These are phyloP conservation scores for Boechera stricta DNA, from an alignment of 345 rosid genomes.

Conservation along the genomic window DNA sequence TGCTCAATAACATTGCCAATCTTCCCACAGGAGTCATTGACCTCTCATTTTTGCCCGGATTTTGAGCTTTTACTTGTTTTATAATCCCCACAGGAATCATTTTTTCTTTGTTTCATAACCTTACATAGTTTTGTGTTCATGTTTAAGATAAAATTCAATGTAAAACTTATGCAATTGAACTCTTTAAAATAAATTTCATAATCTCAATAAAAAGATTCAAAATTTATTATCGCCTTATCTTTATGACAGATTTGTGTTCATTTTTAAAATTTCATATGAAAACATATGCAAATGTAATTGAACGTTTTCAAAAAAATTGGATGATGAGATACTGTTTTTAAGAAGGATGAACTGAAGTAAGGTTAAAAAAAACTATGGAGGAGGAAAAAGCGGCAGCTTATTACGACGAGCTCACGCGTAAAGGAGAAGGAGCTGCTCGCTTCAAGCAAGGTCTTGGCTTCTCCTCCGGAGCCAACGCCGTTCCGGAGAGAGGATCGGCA, in stretches of 20 bases:
- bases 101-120: conserved; percentile 52
- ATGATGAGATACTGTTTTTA: no score
- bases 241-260: background rate
- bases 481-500: conserved; percentile 58
- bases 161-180: background rate
- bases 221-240: no score
- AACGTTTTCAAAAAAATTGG: no score
- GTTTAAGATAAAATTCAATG: background rate
- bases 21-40: conserved; percentile 83
- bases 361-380: conserved; percentile 51
- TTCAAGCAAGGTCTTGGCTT: conserved; percentile 98
- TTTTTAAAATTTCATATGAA: no score
- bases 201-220: background rate
- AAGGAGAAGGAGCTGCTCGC: conserved; percentile 94
- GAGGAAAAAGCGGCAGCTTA: conserved; percentile 82
- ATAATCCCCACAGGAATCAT: conserved; percentile 59
- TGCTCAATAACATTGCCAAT: conserved; percentile 74
- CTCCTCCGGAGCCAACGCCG: conserved; percentile 51
- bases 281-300: no score
- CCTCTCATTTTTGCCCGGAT: conserved; percentile 80
- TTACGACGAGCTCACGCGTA: conserved; percentile 82
- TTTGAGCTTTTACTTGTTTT: conserved; percentile 47
- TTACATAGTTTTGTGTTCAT: background rate
- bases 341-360: no score
- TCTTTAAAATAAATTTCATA: background rate